Percentiles rank a stretch among this genome's conserved stretches.
phyloP scores from a whole-genome alignment of 2,329 filamentous ascomycete genomes.

The Penicillium brasilianum region DNA sequence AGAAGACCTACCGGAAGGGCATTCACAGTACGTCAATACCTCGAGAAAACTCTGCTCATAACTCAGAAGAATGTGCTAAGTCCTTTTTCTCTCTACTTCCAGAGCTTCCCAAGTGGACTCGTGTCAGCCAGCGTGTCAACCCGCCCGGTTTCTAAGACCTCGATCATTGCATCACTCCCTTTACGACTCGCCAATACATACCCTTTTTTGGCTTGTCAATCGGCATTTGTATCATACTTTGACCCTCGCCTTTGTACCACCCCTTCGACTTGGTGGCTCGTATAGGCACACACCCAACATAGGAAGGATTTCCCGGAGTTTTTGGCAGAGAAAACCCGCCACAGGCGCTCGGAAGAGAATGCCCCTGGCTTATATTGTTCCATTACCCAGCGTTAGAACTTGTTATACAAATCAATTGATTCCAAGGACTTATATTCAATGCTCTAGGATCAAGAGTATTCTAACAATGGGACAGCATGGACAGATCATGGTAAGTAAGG shows the following conservation, averaged over 20 bases:
- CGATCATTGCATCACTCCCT: slow-evolving; percentile 11
- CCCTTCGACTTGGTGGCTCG: slow-evolving; percentile 9
- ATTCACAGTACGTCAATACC: slow-evolving; percentile 81
- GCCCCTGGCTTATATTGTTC: slow-evolving; percentile 30
- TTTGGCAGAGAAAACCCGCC: slow-evolving; percentile 36
- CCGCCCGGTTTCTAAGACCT: slow-evolving; percentile 81
- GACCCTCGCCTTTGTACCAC: slow-evolving; percentile 11
- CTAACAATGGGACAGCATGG: slow-evolving; percentile 20
- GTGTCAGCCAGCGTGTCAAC: slow-evolving; percentile 91
- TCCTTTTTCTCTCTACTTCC: slow-evolving; percentile 14
- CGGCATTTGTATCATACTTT: slow-evolving; percentile 40
- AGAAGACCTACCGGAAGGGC: slow-evolving; percentile 92
- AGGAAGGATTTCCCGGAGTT: slow-evolving; percentile 41
- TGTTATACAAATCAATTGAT: slow-evolving; percentile 26
- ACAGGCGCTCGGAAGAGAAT: slow-evolving; percentile 19
- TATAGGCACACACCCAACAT: slow-evolving; percentile 30
- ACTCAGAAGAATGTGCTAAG: background rate
- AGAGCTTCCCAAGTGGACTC: slow-evolving; percentile 92
- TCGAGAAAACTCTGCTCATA: background rate
- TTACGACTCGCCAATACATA: slow-evolving; percentile 14
- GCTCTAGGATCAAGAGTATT: slow-evolving; percentile 4
- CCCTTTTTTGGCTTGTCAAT: slow-evolving; percentile 3
- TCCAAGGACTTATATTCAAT: slow-evolving; percentile 13
- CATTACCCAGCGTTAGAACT: slow-evolving; percentile 33
- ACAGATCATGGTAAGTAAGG: slow-evolving; percentile 17